Evolutionary conservation across 257 asterid genomes (phyloP).

Genomic region (Cynanchum wilfordii): DNA sequence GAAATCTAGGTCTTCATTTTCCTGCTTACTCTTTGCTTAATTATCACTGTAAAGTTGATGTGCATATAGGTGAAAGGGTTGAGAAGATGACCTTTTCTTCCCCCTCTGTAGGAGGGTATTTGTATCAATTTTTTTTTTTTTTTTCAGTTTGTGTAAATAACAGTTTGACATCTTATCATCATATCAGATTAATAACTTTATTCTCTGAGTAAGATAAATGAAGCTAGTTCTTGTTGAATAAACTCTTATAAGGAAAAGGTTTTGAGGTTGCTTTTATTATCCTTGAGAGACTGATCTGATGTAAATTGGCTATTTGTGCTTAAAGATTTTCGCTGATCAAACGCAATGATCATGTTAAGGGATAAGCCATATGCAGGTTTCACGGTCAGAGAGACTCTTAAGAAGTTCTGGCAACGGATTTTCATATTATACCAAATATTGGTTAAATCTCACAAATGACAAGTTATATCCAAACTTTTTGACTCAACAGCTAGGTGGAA

Average conservation of each 20-base stretch:
- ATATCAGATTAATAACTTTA: not conserved
- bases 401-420: too few species aligned
- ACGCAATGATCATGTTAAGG: not conserved
- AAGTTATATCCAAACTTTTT: not conserved
- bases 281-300: not conserved
- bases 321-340: not conserved
- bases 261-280: too few species aligned
- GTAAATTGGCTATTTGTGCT: not conserved
- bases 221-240: too few species aligned
- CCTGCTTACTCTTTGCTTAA: slow-evolving; percentile 3
- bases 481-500: not conserved
- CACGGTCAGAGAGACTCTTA: not conserved
- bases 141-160: not conserved
- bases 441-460: not conserved
- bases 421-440: too few species aligned
- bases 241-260: too few species aligned
- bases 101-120: not conserved
- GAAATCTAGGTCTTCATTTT: slow-evolving; percentile 26
- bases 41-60: slow-evolving; percentile 1
- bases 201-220: not conserved
- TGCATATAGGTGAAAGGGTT: slow-evolving; percentile 9
- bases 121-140: not conserved
- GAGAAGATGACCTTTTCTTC: not conserved
- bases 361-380: not conserved
- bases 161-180: not conserved